Base-by-base conservation (phyloP, 2,329 filamentous ascomycete species). In the Colletotrichum orchidophilum region DNA sequence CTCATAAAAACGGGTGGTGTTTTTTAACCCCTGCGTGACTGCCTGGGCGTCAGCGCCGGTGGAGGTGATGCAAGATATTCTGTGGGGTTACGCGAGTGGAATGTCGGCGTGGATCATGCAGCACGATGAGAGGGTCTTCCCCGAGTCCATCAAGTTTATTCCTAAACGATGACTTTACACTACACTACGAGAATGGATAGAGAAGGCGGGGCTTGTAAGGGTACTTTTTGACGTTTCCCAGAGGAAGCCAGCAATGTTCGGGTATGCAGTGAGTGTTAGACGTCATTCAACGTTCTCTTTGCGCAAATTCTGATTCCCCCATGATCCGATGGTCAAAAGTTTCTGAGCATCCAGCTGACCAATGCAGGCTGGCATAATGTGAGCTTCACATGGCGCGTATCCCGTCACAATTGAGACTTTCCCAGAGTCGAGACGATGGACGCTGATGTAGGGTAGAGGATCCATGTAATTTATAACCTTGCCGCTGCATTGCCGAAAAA, bases 361-460 rank as follows among this genome's bases (percentile, higher is more conserved):
- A 33, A 62, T 21, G 63, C 8, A 79, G 77, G 27, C 75, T 80
- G 35, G 78, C 76, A 3, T 63, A 75, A 13, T 79, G 77, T 65
- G 78, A 80, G 71, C 64, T 80, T 35, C 71, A 80, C 33, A 66
- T 78, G 8, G 57, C 68, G 33, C 75, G 76, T 8, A 76, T 77
- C 2, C 50, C 77, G 13, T 77, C 76, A 15, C 66, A 73, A 15
- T 74, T 77, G 74, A 67, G 65, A 50, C 73, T 79, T 8, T 74
- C 74, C n/a, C n/a, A n/a, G n/a, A n/a, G n/a, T n/a, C 42, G 76
- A 80, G 46, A 80, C 78, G 0, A 75, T 74, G 2, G 63, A 73
- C 27, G 73, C 75, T 12, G 78, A 79, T 42, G 65, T 79, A 27
- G 63, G 61, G 31, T 78, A 78, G 75, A 78, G n/a, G n/a, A n/a